Conservation (phyloP, 306 rosid species). For the Lupinus albus region DNA sequence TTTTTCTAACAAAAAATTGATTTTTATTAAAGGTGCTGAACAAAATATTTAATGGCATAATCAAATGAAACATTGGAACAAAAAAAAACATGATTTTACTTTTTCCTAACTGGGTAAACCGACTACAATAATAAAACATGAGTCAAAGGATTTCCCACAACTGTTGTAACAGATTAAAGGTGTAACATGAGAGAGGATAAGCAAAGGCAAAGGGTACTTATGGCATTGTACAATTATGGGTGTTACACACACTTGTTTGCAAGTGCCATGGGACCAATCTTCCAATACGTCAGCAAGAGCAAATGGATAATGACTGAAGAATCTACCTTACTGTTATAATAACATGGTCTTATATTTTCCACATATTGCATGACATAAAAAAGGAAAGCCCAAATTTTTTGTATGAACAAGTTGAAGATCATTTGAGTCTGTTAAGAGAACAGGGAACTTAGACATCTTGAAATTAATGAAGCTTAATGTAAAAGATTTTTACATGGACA, state of each 20-base stretch:
- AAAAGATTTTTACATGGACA: too few relatives aligned
- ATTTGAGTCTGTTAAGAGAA: constrained; percentile 53
- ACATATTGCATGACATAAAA: constrained; percentile 37
- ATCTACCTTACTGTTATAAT: constrained; percentile 57
- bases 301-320: constrained; percentile 55
- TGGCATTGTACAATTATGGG: constrained; percentile 51
- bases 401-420: constrained; percentile 61
- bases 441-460: constrained; percentile 65
- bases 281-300: constrained; percentile 64
- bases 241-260: constrained; percentile 47
- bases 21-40: too few relatives aligned
- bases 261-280: constrained; percentile 61
- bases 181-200: constrained; percentile 33
- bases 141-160: constrained; percentile 6
- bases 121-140: constrained; percentile 14
- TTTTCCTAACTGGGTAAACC: not conserved
- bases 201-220: constrained; percentile 34
- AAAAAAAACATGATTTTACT: not conserved
- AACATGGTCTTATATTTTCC: constrained; percentile 47
- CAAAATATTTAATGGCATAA: not conserved
- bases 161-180: constrained; percentile 6
- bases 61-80: constrained; percentile 6
- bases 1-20: not conserved
- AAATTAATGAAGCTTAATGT: constrained; percentile 33
- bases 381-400: constrained; percentile 56